phyloP scores from a whole-genome alignment of 2,329 filamentous ascomycete species.

The Coniella vitis region DNA sequence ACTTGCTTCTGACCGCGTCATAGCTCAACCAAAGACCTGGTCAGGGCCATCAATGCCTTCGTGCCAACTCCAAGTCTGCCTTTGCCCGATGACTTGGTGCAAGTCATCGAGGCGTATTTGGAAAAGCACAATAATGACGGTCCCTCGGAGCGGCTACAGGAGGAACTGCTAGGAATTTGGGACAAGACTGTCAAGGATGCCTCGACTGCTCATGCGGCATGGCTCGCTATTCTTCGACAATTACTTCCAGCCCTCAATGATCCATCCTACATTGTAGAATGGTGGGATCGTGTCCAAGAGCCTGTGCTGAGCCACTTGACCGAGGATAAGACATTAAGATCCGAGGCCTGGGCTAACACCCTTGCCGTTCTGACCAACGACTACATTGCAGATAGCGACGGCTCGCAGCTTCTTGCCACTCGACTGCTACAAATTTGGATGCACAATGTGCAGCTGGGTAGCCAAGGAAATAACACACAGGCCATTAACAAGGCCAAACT shows the following conservation, averaged over 20 bases:
- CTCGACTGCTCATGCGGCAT: constrained; percentile 54
- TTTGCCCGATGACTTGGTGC: constrained; percentile 58
- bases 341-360: constrained; percentile 58
- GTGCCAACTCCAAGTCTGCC: constrained; percentile 47
- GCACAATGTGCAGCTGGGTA: constrained; percentile 33
- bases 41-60: constrained; percentile 48
- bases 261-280: constrained; percentile 56
- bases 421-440: constrained; percentile 53
- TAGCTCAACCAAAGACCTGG: constrained; percentile 55
- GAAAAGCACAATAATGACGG: constrained; percentile 63
- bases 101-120: constrained; percentile 59
- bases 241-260: constrained; percentile 59
- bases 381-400: constrained; percentile 41
- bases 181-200: constrained; percentile 54
- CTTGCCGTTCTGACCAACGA: constrained; percentile 59
- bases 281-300: constrained; percentile 61
- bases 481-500: constrained; percentile 43
- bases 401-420: constrained; percentile 44
- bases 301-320: constrained; percentile 49
- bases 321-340: constrained; percentile 55
- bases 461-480: constrained; percentile 29
- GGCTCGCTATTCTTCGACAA: constrained; percentile 59
- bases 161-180: constrained; percentile 63
- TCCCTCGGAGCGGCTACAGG: constrained; percentile 63
- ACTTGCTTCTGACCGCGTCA: constrained; percentile 5